Base-by-base conservation (phyloP, 2,329 filamentous ascomycete species). In the Fusarium sp. region DNA sequence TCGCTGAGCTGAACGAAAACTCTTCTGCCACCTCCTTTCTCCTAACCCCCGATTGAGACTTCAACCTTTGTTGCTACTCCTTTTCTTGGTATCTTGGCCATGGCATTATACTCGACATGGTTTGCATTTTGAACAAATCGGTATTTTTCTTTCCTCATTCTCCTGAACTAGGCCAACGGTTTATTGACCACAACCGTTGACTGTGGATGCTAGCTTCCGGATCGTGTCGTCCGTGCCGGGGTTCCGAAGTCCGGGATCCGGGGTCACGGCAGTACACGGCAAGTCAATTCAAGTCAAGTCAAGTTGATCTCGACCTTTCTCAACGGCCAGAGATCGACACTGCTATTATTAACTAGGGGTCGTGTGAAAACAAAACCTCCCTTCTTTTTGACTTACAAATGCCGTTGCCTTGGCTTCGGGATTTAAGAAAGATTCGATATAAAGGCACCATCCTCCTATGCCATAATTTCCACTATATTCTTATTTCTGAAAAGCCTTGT, bases 21-120 rank as follows among this genome's bases (percentile, higher is more conserved):
- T 55, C 47, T 57, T 57, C 55, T 63, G 62, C 52, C 52, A 59
- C 56, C 56, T 52, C 61, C 61, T 65, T 58, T 65, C 58, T 49
- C 42, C 24, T 57, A 39, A 52, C 39, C 46, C 61, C 26, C 42
- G 36, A 38, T 51, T 28, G 39, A 62, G 36, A 66, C 24, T 45
- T 4, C 13, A 60, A 43, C 17, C 39, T 36, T 47, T 40, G 14
- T 24, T n/a, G 24, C 46, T 47, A 10, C 57, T 34, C 40, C 43
- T 43, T 55, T 56, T 34, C 42, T 17, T 15, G 42, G 42, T 6
- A 28, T 7, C 42, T 44, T 28, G 42, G 40, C 40, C 40, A 17
- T 44, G 40, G 28, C 44, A 50, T 45, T 5, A 36, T 24, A 24
- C 34, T 53, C 33, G n/a, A 49, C 17, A 33, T 38, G 36, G 49